phyloP scores from a whole-genome alignment of 768 basidiomycete species.

The Collybia nuda region DNA sequence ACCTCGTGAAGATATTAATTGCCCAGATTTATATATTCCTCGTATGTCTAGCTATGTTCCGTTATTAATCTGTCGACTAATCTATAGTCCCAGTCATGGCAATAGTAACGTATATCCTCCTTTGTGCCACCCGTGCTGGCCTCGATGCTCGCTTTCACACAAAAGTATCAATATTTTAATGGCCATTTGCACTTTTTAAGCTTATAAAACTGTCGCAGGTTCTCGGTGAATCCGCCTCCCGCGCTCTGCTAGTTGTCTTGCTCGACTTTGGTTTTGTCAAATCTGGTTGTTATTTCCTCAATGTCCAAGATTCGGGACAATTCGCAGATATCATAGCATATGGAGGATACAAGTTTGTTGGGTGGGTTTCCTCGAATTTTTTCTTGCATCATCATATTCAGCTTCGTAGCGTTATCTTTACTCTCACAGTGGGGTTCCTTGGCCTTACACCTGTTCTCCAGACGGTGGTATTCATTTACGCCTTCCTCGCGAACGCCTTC shows the following conservation, averaged over 20 bases:
- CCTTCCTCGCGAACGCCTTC: conserved; percentile 87
- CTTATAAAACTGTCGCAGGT: conserved; percentile 35
- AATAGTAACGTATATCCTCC: conserved; percentile 90
- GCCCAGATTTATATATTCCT: conserved; percentile 96
- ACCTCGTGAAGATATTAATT: conserved; percentile 93
- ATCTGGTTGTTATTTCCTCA: conserved; percentile 90
- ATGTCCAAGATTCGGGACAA: conserved; percentile 71
- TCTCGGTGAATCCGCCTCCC: conserved; percentile 82
- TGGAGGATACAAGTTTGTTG: conserved; percentile 97
- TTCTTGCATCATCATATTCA: neutral
- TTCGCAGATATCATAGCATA: conserved; percentile 87
- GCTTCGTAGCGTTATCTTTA: conserved; percentile 71
- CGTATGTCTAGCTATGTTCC: conserved; percentile 19
- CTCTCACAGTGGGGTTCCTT: conserved; percentile 72
- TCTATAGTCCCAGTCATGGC: conserved; percentile 61
- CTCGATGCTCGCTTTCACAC: conserved; percentile 84
- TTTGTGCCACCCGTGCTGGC: conserved; percentile 84
- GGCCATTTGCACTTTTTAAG: neutral
- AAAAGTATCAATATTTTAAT: conserved; percentile 31
- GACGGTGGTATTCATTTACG: conserved; percentile 75
- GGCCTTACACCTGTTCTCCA: conserved; percentile 63
- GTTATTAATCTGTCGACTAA: neutral
- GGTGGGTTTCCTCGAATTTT: conserved; percentile 46
- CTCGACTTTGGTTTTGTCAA: conserved; percentile 90
- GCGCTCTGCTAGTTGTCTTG: conserved; percentile 80